Evolutionary conservation across 805 yeast species (phyloP).

Genomic region (Blastobotrys americana): DNA sequence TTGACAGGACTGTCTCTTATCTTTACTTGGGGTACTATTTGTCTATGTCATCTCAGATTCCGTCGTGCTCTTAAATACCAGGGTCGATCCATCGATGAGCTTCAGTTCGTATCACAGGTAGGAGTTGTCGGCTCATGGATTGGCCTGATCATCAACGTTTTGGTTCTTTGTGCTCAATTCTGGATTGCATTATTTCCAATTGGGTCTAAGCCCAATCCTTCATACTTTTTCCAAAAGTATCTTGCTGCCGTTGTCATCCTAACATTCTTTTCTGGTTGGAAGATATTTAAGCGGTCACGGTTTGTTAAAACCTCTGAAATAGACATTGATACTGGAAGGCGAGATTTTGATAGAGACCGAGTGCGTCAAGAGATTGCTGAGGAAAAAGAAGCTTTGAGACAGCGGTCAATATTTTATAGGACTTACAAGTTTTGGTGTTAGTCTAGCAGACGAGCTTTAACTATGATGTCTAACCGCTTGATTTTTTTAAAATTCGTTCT

Average conservation of each 20-base stretch:
- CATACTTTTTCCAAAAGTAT: conserved; percentile 42
- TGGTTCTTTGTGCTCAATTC: conserved; percentile 64
- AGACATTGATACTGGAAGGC: conserved; percentile 59
- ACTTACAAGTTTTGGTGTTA: conserved; percentile 40
- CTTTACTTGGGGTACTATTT: conserved; percentile 68
- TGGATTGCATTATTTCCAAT: conserved; percentile 70
- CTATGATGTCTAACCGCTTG: no score
- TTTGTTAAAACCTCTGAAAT: conserved; percentile 43
- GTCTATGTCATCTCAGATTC: conserved; percentile 58
- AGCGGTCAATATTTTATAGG: conserved; percentile 44
- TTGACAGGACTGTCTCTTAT: conserved; percentile 64
- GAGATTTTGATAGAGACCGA: conserved; percentile 47
- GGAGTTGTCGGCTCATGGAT: conserved; percentile 58
- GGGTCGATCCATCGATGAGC: conserved; percentile 53
- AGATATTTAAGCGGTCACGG: conserved; percentile 37
- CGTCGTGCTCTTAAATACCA: conserved; percentile 50
- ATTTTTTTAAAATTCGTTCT: no score
- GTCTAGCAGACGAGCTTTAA: no score
- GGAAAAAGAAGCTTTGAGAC: conserved; percentile 38
- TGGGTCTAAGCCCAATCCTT: conserved; percentile 35
- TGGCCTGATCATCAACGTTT: conserved; percentile 48
- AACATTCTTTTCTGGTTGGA: conserved; percentile 43
- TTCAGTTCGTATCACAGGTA: conserved; percentile 53
- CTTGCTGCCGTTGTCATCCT: conserved; percentile 38
- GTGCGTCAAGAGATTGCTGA: conserved; percentile 48